Base-by-base conservation (phyloP, 2,329 filamentous ascomycete species). In the Fusarium proliferatum region DNA sequence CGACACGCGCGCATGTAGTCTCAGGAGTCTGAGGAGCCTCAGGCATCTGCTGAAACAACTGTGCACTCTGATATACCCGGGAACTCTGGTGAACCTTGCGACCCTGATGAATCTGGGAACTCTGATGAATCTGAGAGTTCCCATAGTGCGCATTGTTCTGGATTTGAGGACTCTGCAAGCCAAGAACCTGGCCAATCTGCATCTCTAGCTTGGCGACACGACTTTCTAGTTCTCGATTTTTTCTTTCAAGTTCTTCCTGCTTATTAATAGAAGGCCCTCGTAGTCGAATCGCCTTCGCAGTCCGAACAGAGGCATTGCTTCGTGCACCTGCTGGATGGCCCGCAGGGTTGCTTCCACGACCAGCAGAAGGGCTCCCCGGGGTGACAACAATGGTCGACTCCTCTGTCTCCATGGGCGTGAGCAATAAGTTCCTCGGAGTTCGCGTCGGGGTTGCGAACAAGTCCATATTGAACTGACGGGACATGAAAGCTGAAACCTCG, bases 331-430 rank as follows among this genome's bases (percentile, higher is more conserved):
- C 30, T 21, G 41, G 2, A 1, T 13, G 15, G 21, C 26, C 60
- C 8, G 23, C 38, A 9, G 11, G 30, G 5, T 13, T 49, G 12
- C 9, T 9, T 7, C 58, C 67, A 49, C 74, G 67, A 3, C 72
- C 76, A 5, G 57, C 52, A 5, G 74, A 77, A 6, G 76, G 74
- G n/a, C 74, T 77, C 9, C 21, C 33, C 2, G 72, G 75, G 1
- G 30, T 75, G 16, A 16, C 23, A 7, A 33, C 26, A 5, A 41
- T 55, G 1, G 53, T 26, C 4, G 45, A 38, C 9, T 19, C 30
- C 3, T 45, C 42, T 2, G 61, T 38, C 4, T 75, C 61, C 9
- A 68, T 58, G 2, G 73, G 73, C 1, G 73, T 73, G 1, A 65
- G 34, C 2, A 72, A 41, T 0, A 64, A 21, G 3, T 56, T 39